phyloP scores from a whole-genome alignment of 2,329 filamentous ascomycete species.

The Penicillium polonicum region DNA sequence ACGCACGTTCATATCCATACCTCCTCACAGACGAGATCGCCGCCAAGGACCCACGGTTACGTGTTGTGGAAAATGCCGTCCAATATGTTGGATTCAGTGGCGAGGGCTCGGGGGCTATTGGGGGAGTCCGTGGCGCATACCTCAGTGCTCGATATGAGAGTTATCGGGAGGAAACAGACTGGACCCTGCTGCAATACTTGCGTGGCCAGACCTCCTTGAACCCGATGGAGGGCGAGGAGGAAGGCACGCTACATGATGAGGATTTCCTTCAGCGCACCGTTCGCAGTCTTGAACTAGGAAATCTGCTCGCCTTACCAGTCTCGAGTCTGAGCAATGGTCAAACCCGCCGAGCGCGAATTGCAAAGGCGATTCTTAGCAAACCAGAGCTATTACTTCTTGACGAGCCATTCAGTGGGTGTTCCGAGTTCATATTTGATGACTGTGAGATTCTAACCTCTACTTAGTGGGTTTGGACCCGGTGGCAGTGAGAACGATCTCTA shows the following conservation, averaged over 20 bases:
- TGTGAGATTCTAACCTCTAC: slow-evolving; percentile 15
- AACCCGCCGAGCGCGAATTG: slow-evolving; percentile 81
- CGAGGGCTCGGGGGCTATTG: slow-evolving; percentile 57
- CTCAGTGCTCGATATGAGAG: slow-evolving; percentile 90
- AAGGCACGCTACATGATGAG: slow-evolving; percentile 52
- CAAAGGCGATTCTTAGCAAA: slow-evolving; percentile 72
- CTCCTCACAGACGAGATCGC: slow-evolving; percentile 64
- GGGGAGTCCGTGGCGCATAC: slow-evolving; percentile 66
- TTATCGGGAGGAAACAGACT: slow-evolving; percentile 80
- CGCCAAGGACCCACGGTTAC: slow-evolving; percentile 50
- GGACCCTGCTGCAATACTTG: slow-evolving; percentile 77
- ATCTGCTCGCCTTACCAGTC: slow-evolving; percentile 76
- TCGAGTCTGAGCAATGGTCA: slow-evolving; percentile 93
- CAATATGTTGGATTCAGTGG: slow-evolving; percentile 89
- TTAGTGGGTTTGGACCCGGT: slow-evolving; percentile 83
- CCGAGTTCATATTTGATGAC: neutral
- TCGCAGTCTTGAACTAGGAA: slow-evolving; percentile 64
- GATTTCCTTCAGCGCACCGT: slow-evolving; percentile 63
- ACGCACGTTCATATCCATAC: slow-evolving; percentile 74
- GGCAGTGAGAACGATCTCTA: slow-evolving; percentile 69
- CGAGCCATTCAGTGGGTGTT: slow-evolving; percentile 73
- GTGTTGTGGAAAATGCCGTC: slow-evolving; percentile 66
- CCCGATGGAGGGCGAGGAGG: slow-evolving; percentile 57
- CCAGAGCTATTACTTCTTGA: slow-evolving; percentile 85
- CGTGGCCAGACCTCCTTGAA: slow-evolving; percentile 82